Evolutionary conservation across 129 eudicot genomes (phyloP), one percentile per base, ranked within the genome.

Genomic region (sunflower (Helianthus annuus)): DNA sequence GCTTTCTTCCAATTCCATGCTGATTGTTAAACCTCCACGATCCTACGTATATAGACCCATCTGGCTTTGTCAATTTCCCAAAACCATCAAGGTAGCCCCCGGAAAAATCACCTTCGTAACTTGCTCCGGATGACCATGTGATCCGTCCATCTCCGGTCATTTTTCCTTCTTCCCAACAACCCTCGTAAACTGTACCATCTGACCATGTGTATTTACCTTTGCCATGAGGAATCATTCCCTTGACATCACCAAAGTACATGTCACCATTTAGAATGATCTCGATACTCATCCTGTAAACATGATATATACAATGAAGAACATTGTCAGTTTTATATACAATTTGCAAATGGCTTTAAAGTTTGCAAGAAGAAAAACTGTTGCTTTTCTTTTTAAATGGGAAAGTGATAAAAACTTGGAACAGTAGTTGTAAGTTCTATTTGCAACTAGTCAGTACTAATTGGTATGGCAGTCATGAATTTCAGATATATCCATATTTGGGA

Each of bases 131-230:
- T 48, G 94, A 77, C 97, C 97, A 95, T 12, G 75, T 36, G 70
- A 91, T 81, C 73, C 59, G 75, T 48, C 99, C 99, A 77, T 81
- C 85, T 11, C 99, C 99, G 1, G 85, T 81, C 97, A 95, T 86
- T 60, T 90, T 95, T 39, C 99, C 99, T 40, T 82, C 89, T 79
- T 90, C 99, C 99, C 99, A 95, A 38, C 87, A 83, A 79, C 99
- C 99, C 45, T 86, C 90, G 66, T 90, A 95, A 70, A 86, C 78
- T 14, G 96, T 86, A 73, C 97, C 97, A 78, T 95, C 83, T 40
- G 91, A 72, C 99, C 99, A 90, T 38, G 82, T 86, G 80, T 95
- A 95, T 62, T 66, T 95, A 48, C 99, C 97, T 56, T 60, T 84
- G n/a, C 99, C 99, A 69, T 95, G 89, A 17, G 97, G 96, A 69